These are phyloP conservation scores for Marasmius fiardii DNA, from an alignment of 1,284 basidiomycete species.

Conservation along the genomic window DNA sequence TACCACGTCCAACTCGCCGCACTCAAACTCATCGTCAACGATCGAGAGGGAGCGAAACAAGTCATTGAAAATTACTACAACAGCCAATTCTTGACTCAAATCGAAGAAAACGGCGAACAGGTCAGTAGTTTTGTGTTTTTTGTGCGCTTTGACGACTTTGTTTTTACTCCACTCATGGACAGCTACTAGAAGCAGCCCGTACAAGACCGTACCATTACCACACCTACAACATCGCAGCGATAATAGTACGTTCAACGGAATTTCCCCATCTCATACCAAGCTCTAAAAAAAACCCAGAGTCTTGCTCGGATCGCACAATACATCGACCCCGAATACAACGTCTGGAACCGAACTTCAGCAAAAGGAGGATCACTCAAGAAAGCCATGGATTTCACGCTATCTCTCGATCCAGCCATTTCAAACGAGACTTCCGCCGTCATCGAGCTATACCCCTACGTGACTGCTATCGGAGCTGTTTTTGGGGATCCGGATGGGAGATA, in stretches of 20 bases:
- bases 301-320: conserved; percentile 51
- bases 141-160: background rate
- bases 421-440: conserved; percentile 32
- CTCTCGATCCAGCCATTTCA: conserved; percentile 27
- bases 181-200: conserved; percentile 54
- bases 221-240: conserved; percentile 62
- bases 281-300: conserved; percentile 45
- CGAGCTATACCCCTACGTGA: conserved; percentile 48
- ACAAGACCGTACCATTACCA: conserved; percentile 68
- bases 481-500: conserved; percentile 54
- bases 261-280: background rate
- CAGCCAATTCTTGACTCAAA: conserved; percentile 41
- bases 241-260: conserved; percentile 56
- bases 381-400: conserved; percentile 56
- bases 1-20: conserved; percentile 49
- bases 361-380: conserved; percentile 50
- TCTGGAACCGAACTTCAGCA: conserved; percentile 47
- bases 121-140: conserved; percentile 19
- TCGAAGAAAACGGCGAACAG: conserved; percentile 46
- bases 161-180: background rate
- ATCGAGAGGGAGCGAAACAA: conserved; percentile 36
- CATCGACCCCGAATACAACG: conserved; percentile 33
- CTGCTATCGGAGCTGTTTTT: conserved; percentile 48
- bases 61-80: conserved; percentile 41
- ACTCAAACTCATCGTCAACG: conserved; percentile 42